Evolutionary conservation across 2,329 filamentous ascomycete species (phyloP).

Genomic region (Arthrinium puccinioides): DNA sequence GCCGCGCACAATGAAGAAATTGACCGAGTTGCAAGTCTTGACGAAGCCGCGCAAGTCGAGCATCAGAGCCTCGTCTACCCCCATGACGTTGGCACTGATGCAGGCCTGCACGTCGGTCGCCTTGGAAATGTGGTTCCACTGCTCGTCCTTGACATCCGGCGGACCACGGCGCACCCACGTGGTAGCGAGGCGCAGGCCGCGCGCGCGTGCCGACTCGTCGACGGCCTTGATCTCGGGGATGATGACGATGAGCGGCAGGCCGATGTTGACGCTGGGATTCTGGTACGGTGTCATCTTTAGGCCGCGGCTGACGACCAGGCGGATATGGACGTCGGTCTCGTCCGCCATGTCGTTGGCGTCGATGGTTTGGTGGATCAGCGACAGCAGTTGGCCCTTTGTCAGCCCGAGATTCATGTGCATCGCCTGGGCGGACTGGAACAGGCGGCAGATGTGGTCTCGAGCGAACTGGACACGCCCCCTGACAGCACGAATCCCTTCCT

Average conservation of each 20-base stretch:
- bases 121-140: constrained; percentile 24
- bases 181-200: constrained; percentile 17
- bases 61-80: constrained; percentile 22
- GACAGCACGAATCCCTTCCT: constrained; percentile 19
- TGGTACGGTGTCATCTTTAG: constrained; percentile 19
- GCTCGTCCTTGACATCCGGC: constrained; percentile 23
- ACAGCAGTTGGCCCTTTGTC: constrained; percentile 15
- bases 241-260: constrained; percentile 20
- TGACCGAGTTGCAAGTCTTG: constrained; percentile 24
- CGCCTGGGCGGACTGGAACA: constrained; percentile 21
- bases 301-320: constrained; percentile 20
- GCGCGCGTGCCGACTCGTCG: constrained; percentile 11
- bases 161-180: constrained; percentile 21
- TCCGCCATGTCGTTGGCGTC: constrained; percentile 18
- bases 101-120: constrained; percentile 23
- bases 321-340: constrained; percentile 19
- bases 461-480: constrained; percentile 18
- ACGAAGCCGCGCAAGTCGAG: constrained; percentile 20
- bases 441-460: constrained; percentile 17
- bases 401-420: constrained; percentile 22
- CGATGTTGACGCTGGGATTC: constrained; percentile 19
- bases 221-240: constrained; percentile 21
- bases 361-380: constrained; percentile 15
- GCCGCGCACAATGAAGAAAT: constrained; percentile 24
- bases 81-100: constrained; percentile 21